A percentile compares a stretch with the other conserved stretches of the same genome.
Conservation (phyloP, 1,284 basidiomycete genomes). For the Leccinum subrobustum region DNA sequence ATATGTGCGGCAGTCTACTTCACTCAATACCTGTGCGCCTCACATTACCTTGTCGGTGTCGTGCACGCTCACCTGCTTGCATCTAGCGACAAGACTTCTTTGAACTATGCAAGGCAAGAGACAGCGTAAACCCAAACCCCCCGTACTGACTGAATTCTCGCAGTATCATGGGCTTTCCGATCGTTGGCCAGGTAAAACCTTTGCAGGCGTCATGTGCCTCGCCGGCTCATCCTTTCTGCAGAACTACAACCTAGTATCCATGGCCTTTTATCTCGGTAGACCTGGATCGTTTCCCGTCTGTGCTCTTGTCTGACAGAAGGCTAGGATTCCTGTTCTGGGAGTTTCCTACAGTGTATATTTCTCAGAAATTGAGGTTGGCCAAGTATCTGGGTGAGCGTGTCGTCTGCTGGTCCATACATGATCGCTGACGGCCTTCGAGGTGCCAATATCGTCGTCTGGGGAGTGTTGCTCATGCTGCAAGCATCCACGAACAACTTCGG, state of each 20-base stretch:
- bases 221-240: constrained; percentile 23
- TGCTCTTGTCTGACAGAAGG: constrained; percentile 2
- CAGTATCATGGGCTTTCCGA: constrained; percentile 67
- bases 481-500: constrained; percentile 55
- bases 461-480: constrained; percentile 42
- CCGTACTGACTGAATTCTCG: constrained; percentile 8
- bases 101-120: constrained; percentile 62
- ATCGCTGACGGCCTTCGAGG: constrained; percentile 35
- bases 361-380: constrained; percentile 57
- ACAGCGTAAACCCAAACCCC: background rate
- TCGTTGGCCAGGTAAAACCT: constrained; percentile 52
- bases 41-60: background rate
- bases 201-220: background rate
- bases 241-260: constrained; percentile 63
- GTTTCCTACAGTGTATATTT: constrained; percentile 65
- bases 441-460: constrained; percentile 62
- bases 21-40: constrained; percentile 56
- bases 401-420: background rate
- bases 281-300: background rate
- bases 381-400: constrained; percentile 55
- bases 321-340: constrained; percentile 62
- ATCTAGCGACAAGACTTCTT: constrained; percentile 61
- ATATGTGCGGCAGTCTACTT: constrained; percentile 67
- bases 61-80: constrained; percentile 4
- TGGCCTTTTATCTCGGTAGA: constrained; percentile 47